These are phyloP conservation scores for Psilocybe azurescens DNA, from an alignment of 768 basidiomycete species.

Conservation along the genomic window DNA sequence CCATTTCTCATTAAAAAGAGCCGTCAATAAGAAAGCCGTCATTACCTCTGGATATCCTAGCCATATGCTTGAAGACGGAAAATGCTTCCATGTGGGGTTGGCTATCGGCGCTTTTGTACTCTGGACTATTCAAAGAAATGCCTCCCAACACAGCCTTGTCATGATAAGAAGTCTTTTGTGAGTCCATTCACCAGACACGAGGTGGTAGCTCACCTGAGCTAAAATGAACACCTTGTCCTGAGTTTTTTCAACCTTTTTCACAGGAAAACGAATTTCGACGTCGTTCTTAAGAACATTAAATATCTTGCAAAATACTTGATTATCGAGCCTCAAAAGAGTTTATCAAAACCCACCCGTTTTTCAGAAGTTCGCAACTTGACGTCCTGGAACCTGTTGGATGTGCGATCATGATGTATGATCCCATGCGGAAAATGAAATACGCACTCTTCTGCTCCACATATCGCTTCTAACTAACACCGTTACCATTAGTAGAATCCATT, in stretches of 20 bases:
- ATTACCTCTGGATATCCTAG: conserved; percentile 77
- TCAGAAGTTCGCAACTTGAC: conserved; percentile 77
- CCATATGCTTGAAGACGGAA: conserved; percentile 74
- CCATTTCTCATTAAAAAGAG: conserved; percentile 7
- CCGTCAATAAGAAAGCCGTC: neutral
- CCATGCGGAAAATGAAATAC: conserved; percentile 10
- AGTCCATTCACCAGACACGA: neutral
- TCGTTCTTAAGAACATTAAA: conserved; percentile 75
- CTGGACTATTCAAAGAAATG: conserved; percentile 62
- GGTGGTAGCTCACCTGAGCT: conserved; percentile 61
- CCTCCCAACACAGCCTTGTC: conserved; percentile 72
- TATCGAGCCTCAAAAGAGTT: neutral
- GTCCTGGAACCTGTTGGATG: conserved; percentile 59
- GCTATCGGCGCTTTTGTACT: conserved; percentile 74
- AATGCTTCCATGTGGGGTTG: conserved; percentile 75
- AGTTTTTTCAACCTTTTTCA: conserved; percentile 72
- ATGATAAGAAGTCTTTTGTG: neutral
- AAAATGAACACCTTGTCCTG: conserved; percentile 82
- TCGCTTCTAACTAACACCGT: conserved; percentile 58
- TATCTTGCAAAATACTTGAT: conserved; percentile 30
- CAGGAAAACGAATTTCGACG: conserved; percentile 79
- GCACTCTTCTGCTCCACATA: conserved; percentile 73
- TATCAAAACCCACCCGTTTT: conserved; percentile 54
- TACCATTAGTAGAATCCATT: conserved; percentile 1
- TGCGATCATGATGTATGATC: neutral